Evolutionary conservation across 2,329 filamentous ascomycete species (phyloP).

Genomic region (Scopulariopsis brevicaulis): DNA sequence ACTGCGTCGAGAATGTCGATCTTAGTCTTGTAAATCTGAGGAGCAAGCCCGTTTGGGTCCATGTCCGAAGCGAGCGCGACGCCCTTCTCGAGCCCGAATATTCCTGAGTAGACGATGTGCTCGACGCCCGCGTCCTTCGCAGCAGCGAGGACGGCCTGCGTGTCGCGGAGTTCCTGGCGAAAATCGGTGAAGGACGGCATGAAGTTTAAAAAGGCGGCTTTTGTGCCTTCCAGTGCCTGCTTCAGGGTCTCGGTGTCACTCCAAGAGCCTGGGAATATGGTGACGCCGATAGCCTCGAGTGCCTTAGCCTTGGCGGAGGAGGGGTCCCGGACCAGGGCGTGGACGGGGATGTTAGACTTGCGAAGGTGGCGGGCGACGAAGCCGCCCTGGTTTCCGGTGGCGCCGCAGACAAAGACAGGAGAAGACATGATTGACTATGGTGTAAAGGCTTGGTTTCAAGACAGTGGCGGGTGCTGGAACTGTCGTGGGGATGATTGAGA

Average conservation of each 20-base stretch:
- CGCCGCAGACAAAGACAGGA: constrained; percentile 30
- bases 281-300: constrained; percentile 26
- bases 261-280: constrained; percentile 31
- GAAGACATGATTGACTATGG: not conserved
- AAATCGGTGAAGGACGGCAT: constrained; percentile 16
- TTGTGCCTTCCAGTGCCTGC: constrained; percentile 28
- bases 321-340: constrained; percentile 33
- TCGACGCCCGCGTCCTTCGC: constrained; percentile 23
- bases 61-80: constrained; percentile 14
- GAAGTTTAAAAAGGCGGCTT: constrained; percentile 32
- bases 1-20: constrained; percentile 26
- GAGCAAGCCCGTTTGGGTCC: constrained; percentile 15
- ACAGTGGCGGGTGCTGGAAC: not conserved
- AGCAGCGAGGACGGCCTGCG: constrained; percentile 19
- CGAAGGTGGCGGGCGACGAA: constrained; percentile 37
- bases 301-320: constrained; percentile 25
- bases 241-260: constrained; percentile 26
- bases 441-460: not conserved
- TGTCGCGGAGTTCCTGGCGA: constrained; percentile 16
- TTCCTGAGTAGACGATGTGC: constrained; percentile 24
- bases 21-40: constrained; percentile 24
- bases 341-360: constrained; percentile 27
- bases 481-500: not conserved
- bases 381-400: constrained; percentile 39
- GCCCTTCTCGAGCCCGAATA: constrained; percentile 13